phyloP scores from a whole-genome alignment of 306 rosid species.

The Argentina anserina region DNA sequence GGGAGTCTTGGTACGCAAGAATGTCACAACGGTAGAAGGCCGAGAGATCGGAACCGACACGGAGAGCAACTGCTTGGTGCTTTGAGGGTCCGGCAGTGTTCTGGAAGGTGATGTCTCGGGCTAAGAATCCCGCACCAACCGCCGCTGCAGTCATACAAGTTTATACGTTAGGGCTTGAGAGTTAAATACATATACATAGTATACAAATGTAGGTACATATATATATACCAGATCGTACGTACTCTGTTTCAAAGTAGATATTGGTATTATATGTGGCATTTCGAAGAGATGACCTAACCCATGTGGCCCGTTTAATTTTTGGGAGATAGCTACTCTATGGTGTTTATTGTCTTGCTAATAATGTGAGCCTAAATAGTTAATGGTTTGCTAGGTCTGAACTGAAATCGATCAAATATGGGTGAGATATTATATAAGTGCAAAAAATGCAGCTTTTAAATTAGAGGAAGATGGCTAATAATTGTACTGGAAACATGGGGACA shows the following conservation, averaged over 20 bases:
- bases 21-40: slow-evolving; percentile 74
- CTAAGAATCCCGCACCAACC: slow-evolving; percentile 68
- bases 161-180: not conserved
- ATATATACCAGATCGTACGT: not conserved
- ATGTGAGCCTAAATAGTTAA: not conserved
- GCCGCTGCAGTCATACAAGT: slow-evolving; percentile 45
- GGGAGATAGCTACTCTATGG: not conserved
- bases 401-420: not conserved
- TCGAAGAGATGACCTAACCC: not conserved
- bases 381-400: not conserved
- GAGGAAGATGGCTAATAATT: not conserved
- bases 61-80: slow-evolving; percentile 90
- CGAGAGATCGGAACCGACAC: slow-evolving; percentile 81
- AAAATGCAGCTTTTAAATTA: not conserved
- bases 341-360: not conserved
- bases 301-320: not conserved
- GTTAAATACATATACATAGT: not conserved
- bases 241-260: not conserved
- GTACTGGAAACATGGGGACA: not conserved
- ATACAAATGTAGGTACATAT: too few relatives aligned
- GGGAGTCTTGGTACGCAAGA: slow-evolving; percentile 84
- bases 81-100: slow-evolving; percentile 91
- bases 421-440: not conserved
- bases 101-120: slow-evolving; percentile 68
- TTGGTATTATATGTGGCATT: not conserved